Conservation (phyloP, 2,329 filamentous ascomycete genomes). For the Scleromitrula shiraiana region DNA sequence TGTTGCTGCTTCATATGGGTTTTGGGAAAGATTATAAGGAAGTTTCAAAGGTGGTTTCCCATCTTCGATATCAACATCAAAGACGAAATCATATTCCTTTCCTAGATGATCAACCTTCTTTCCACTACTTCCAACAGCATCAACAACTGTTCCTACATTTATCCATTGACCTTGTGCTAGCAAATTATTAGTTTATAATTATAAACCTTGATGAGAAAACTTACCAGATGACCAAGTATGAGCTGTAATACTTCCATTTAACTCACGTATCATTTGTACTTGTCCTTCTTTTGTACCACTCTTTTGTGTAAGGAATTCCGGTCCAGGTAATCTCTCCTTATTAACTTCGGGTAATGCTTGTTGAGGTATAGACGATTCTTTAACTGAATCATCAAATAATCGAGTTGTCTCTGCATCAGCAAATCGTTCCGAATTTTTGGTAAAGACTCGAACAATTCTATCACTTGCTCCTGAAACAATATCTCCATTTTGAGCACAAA, state of each 20-base stretch:
- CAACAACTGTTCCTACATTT: constrained; percentile 89
- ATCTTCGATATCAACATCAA: constrained; percentile 93
- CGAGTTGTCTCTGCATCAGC: constrained; percentile 61
- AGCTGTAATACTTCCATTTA: constrained; percentile 73
- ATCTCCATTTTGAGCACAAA: constrained; percentile 73
- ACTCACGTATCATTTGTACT: constrained; percentile 81
- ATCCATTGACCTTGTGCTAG: constrained; percentile 64
- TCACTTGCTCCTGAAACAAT: constrained; percentile 94
- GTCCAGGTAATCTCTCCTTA: constrained; percentile 83
- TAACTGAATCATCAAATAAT: constrained; percentile 75
- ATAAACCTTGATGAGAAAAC: not conserved
- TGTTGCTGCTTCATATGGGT: constrained; percentile 83
- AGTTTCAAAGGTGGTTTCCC: constrained; percentile 87
- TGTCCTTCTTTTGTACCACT: constrained; percentile 94
- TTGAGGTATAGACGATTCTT: constrained; percentile 76
- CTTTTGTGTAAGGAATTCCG: constrained; percentile 74
- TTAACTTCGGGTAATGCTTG: constrained; percentile 79
- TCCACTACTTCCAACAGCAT: constrained; percentile 75
- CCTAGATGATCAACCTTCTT: constrained; percentile 69
- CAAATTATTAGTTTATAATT: constrained; percentile 5
- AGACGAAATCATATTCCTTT: constrained; percentile 91
- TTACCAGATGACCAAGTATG: constrained; percentile 68
- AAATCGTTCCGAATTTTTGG: constrained; percentile 57
- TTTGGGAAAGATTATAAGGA: constrained; percentile 88
- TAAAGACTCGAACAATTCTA: constrained; percentile 77